These are phyloP conservation scores for Lenwebbia sp. DNA, from an alignment of 345 rosid species.

Conservation along the genomic window DNA sequence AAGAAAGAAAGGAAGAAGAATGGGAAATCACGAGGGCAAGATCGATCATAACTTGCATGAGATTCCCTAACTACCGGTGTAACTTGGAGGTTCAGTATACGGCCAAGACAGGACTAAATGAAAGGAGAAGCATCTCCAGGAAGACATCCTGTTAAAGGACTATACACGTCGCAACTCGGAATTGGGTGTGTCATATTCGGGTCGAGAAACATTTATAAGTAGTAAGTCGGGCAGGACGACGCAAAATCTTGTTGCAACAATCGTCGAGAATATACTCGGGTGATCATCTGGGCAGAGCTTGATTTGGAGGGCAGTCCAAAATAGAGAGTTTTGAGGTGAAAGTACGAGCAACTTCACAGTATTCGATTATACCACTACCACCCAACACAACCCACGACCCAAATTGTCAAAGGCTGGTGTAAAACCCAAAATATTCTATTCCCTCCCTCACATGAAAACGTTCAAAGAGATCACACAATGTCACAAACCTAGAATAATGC, in stretches of 20 bases:
- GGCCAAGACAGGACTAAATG: background rate
- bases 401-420: background rate
- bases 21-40: too few species aligned
- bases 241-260: background rate
- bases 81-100: background rate
- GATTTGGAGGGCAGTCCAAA: background rate
- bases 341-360: background rate
- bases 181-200: background rate
- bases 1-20: too few species aligned
- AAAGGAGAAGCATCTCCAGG: background rate
- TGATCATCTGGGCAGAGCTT: background rate
- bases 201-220: background rate
- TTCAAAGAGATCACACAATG: background rate
- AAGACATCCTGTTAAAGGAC: background rate
- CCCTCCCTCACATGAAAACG: background rate
- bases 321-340: background rate
- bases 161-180: background rate
- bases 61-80: background rate
- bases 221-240: background rate
- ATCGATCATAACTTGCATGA: background rate
- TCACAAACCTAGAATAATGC: background rate
- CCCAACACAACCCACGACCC: background rate
- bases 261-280: background rate
- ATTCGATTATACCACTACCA: background rate
- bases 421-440: background rate